phyloP scores from a whole-genome alignment of 306 rosid species.

The Sphenostylis stenocarpa region DNA sequence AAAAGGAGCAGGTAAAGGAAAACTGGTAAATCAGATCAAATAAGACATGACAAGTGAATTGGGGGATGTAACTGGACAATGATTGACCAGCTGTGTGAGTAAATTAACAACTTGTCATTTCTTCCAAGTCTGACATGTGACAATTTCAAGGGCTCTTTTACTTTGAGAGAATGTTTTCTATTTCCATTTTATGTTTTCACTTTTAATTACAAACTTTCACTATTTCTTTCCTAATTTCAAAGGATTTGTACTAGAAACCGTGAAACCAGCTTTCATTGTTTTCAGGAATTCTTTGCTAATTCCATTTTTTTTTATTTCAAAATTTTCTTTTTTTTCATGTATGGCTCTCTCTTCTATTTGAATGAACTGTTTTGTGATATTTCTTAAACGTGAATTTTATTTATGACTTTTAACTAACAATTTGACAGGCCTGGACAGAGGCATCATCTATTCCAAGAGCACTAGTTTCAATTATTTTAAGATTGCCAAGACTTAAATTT shows the following conservation, averaged over 20 bases:
- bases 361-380: slow-evolving; percentile 5
- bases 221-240: background rate
- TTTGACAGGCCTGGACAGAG: slow-evolving; percentile 79
- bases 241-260: background rate
- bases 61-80: background rate
- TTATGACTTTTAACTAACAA: slow-evolving; percentile 20
- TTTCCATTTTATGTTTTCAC: background rate
- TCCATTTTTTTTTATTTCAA: background rate
- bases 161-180: background rate
- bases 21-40: no score
- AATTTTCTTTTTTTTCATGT: no score
- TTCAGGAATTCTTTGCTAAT: background rate
- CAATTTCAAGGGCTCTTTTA: background rate
- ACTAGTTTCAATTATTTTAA: slow-evolving; percentile 69
- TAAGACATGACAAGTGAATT: no score
- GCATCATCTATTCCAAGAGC: slow-evolving; percentile 70
- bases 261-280: background rate
- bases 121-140: background rate
- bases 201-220: background rate
- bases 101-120: background rate
- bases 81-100: no score
- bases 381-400: background rate
- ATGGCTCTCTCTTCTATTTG: background rate
- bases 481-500: slow-evolving; percentile 76
- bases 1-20: no score